A percentile compares a stretch with the other conserved stretches of the same genome.
Conservation (phyloP, 345 rosid genomes). For the Mangifera indica region DNA sequence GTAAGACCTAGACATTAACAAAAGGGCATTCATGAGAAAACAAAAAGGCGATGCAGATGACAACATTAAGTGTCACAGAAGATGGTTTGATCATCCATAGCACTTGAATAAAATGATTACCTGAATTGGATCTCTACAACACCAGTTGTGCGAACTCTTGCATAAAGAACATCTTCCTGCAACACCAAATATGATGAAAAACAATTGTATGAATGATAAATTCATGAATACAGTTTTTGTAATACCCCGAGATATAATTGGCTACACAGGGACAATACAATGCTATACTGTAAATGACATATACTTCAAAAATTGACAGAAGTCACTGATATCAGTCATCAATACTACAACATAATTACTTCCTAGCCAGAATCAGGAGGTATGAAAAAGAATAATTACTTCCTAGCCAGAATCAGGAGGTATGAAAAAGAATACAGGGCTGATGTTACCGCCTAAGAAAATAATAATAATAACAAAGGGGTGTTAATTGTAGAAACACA, state of each 20-base stretch:
- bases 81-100: neutral
- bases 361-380: no score
- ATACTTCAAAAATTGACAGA: neutral
- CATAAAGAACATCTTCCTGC: conserved; percentile 97
- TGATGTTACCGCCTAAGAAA: no score
- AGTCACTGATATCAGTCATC: neutral
- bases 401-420: no score
- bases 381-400: no score
- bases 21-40: neutral
- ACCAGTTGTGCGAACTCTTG: conserved; percentile 97
- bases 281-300: neutral
- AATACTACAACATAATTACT: no score
- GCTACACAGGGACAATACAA: neutral
- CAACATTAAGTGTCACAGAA: neutral
- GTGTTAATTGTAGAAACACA: no score
- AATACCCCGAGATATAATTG: neutral
- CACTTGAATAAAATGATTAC: conserved; percentile 36
- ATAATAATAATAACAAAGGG: no score
- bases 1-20: neutral
- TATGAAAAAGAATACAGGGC: no score
- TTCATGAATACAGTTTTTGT: neutral
- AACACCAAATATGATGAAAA: conserved; percentile 20
- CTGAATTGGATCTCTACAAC: conserved; percentile 99
- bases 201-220: neutral
- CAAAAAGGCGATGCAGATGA: neutral